Evolutionary conservation across 768 basidiomycete species (phyloP).

Genomic region (Tephrocybe sp.): DNA sequence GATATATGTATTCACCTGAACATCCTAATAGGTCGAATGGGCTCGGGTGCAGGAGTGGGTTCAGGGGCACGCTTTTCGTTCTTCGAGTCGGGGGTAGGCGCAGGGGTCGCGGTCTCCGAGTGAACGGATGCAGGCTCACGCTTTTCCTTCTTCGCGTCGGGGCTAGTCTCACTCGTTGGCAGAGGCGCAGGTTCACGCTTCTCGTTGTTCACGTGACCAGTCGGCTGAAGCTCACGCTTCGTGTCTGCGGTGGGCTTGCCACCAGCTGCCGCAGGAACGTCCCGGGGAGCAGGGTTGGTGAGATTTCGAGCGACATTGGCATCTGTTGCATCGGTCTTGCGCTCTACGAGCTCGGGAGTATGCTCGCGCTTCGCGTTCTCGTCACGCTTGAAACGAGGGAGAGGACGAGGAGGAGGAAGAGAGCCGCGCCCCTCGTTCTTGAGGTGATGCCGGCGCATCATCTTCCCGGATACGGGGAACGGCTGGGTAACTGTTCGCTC

Average conservation of each 20-base stretch:
- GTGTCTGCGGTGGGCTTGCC: neutral
- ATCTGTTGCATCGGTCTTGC: neutral
- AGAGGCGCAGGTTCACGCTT: slow-evolving; percentile 1
- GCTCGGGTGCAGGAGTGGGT: neutral
- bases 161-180: neutral
- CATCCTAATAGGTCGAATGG: neutral
- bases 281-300: neutral
- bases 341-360: neutral
- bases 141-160: neutral
- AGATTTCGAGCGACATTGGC: slow-evolving; percentile 4
- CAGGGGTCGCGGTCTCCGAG: neutral
- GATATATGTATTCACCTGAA: slow-evolving; percentile 1
- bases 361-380: neutral
- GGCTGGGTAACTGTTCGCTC: too few species aligned
- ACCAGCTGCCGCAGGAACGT: neutral
- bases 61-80: neutral
- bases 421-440: slow-evolving; percentile 7
- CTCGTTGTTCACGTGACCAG: neutral
- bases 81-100: neutral
- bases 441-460: slow-evolving; percentile 6
- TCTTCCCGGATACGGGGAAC: too few species aligned
- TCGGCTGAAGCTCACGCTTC: neutral
- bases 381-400: slow-evolving; percentile 12
- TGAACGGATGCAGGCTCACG: neutral
- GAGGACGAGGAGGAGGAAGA: neutral